A percentile compares a stretch with the other conserved stretches of the same genome.
Evolutionary conservation across 2,329 filamentous ascomycete genomes (phyloP).

Genomic region (Emergomyces orientalis): DNA sequence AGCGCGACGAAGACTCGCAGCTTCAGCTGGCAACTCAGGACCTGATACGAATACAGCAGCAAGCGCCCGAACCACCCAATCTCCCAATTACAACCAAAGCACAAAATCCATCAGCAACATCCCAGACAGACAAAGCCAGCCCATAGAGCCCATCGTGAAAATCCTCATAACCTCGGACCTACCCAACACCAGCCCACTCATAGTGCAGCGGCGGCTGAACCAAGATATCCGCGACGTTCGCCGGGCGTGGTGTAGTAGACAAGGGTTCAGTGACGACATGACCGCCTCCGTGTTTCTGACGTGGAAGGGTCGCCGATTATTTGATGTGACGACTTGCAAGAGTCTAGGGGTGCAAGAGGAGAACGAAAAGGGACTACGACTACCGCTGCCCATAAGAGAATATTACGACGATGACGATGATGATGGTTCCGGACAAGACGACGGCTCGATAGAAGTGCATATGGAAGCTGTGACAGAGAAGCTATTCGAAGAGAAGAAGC

Average conservation of each 20-base stretch:
- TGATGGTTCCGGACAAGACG: conserved; percentile 15
- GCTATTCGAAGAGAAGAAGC: conserved; percentile 37
- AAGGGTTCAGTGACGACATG: conserved; percentile 44
- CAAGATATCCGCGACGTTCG: conserved; percentile 60
- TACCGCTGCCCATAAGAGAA: not conserved
- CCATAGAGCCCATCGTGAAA: conserved; percentile 45
- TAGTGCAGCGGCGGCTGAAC: conserved; percentile 57
- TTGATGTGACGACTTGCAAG: conserved; percentile 63
- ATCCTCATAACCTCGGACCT: conserved; percentile 63
- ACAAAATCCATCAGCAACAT: not conserved
- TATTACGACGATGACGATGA: conserved; percentile 27
- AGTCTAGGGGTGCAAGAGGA: conserved; percentile 53
- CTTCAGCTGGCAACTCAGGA: conserved; percentile 8
- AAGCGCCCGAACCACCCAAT: conserved; percentile 9
- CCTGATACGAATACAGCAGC: conserved; percentile 3
- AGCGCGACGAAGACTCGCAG: conserved; percentile 16
- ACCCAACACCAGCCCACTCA: conserved; percentile 48
- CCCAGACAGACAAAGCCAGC: conserved; percentile 8
- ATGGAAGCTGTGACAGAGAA: conserved; percentile 69
- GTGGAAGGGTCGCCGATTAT: conserved; percentile 65
- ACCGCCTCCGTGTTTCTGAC: conserved; percentile 60
- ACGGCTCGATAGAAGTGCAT: conserved; percentile 52
- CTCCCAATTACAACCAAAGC: conserved; percentile 11
- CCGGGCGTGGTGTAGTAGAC: conserved; percentile 58
- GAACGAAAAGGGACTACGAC: conserved; percentile 33